Evolutionary conservation across 192 early-diverging fungal species (phyloP), one percentile per base, ranked within the genome.

Genomic region (Dissophora ornata): DNA sequence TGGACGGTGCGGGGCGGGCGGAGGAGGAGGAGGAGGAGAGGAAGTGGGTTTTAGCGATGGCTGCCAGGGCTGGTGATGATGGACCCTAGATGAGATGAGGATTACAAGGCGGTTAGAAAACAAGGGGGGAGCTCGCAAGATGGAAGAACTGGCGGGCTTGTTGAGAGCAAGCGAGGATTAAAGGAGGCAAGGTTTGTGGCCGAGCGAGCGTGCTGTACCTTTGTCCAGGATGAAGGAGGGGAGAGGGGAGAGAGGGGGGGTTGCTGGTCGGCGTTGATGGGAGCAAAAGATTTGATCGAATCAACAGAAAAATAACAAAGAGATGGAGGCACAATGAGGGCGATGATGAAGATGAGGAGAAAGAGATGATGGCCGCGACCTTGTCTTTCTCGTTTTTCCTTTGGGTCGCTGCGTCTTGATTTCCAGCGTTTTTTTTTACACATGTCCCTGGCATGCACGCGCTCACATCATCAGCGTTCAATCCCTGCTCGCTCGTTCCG

Each of bases 61-160:
- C 67, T 55, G 67, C 67, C 67, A 70, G 67, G 49, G 40, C 61
- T 67, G 65, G 25, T 50, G 32, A 22, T n/a, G 38, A 21, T 49
- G 56, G 55, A 58, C 55, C 34, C 65, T 67, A 56, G 24, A 28
- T 30, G 28, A 59, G 25, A 13, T 15, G 36, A 41, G 0, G 40
- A 28, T 24, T n/a, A n/a, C 6, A 21, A 34, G 13, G 4, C 16
- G 26, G 16, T 28, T 1, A 16, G 22, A 22, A 16, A 21, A 56
- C 22, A 40, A 48, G 13, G 45, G 49, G 15, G 15, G 36, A 28
- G 33, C 18, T n/a, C 34, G 30, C 15, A 28, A 26, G 42, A 21
- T 8, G 36, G 44, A 34, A 62, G 41, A 18, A 62, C 28, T 29
- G 15, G 29, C 25, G 24, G 19, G 22, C 33, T 15, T n/a, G 54